Base-by-base conservation (phyloP, 2,329 filamentous ascomycete genomes). In the Ophiostoma populinum region DNA sequence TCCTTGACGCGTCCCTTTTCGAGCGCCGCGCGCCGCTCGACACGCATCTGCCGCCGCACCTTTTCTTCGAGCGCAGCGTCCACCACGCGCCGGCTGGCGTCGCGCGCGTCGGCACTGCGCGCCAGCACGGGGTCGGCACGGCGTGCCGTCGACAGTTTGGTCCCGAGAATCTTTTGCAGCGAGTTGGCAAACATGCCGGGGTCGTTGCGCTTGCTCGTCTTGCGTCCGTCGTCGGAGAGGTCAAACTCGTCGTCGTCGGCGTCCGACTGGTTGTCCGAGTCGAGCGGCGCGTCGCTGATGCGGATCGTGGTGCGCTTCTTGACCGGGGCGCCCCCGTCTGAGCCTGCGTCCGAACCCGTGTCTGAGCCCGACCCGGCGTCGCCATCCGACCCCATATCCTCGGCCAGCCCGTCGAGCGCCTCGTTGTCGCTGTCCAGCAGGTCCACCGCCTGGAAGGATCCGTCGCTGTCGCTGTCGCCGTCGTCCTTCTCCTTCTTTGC, bases 1-100 rank as follows among this genome's bases (percentile, higher is more conserved):
- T 95, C 85, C 56, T 75, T 80, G 34, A 95, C 75, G 17, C 87
- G 70, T 0, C 87, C 90, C 57, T 85, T 87, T 46, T 95, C 86
- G 45, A 80, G 56, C 15, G 81, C 80, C 36, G 72, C 65, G 43
- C 72, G 74, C 65, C 80, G 85, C 55, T 93, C 80, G 22, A 81
- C 75, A 22, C 82, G 73, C 48, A 95, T 55, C 49, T 86, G 79
- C 37, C 73, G 70, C 34, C 72, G 71, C 19, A 86, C 90, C 53
- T 83, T 87, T 35, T 75, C 65, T 48, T 93, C 87, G 25, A 98
- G 64, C 37, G 78, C 78, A 36, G 70, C 64, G 49, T 93, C 83
- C 1, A 77, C 70, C 8, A 80, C 67, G 22, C 79, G 72, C 39
- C 74, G 74, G 42, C 76, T 76, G 0, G 80, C 72, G 40, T 81